Conservation (phyloP, 1,284 basidiomycete species). For the Thecaphora thlaspeos region DNA sequence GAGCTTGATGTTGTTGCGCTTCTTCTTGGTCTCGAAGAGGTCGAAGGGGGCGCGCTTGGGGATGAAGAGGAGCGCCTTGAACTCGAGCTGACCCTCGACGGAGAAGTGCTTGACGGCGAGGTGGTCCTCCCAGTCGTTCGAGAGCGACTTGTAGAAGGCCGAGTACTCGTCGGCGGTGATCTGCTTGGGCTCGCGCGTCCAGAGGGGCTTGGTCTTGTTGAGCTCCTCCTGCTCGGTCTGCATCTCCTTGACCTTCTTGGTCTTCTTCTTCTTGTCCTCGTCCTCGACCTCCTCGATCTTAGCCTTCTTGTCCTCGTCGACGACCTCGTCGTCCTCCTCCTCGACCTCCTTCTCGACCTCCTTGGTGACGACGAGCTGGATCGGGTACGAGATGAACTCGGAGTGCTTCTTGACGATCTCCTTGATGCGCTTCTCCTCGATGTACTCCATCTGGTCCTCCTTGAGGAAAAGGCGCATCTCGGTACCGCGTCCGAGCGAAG, state of each 20-base stretch:
- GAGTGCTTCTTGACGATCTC: constrained; percentile 99
- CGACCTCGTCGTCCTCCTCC: constrained; percentile 65
- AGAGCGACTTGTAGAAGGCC: constrained; percentile 98
- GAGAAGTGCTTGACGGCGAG: constrained; percentile 99
- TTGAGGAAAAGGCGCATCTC: constrained; percentile 94
- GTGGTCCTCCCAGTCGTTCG: constrained; percentile 99
- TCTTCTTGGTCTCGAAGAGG: constrained; percentile 99
- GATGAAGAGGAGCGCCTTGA: constrained; percentile 91
- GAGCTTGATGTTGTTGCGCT: constrained; percentile 99
- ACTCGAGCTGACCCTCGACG: constrained; percentile 97
- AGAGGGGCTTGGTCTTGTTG: constrained; percentile 99
- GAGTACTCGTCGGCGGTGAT: constrained; percentile 91
- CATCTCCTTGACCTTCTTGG: constrained; percentile 80
- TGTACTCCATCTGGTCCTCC: constrained; percentile 98
- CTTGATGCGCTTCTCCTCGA: constrained; percentile 99
- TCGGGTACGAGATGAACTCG: constrained; percentile 99
- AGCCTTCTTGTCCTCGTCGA: constrained; percentile 71
- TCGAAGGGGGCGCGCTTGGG: constrained; percentile 91
- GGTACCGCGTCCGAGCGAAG: constrained; percentile 88
- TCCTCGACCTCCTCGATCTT: constrained; percentile 78
- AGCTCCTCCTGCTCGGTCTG: constrained; percentile 84
- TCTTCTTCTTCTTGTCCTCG: constrained; percentile 67
- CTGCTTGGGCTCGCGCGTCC: constrained; percentile 94
- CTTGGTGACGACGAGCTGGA: constrained; percentile 97
- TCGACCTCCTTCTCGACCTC: constrained; percentile 94